These are phyloP conservation scores for Colletotrichum tropicicola DNA, from an alignment of 2,329 filamentous ascomycete species.

Conservation along the genomic window DNA sequence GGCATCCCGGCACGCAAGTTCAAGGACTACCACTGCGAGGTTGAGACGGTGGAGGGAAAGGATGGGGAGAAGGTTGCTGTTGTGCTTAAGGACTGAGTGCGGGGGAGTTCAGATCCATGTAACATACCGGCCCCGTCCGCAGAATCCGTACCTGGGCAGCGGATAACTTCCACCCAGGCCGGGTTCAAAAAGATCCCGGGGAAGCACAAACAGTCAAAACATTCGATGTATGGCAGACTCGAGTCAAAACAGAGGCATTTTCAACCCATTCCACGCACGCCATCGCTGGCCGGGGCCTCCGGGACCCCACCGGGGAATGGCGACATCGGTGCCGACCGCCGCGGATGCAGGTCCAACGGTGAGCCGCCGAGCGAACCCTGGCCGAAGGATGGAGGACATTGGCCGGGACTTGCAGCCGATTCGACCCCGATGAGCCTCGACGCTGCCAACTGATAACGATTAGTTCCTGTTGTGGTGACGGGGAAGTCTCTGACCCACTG, in stretches of 20 bases:
- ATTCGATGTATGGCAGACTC: neutral
- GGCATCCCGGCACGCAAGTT: neutral
- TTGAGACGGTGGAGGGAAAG: neutral
- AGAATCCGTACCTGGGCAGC: no score
- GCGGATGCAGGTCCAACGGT: neutral
- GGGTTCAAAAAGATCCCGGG: no score
- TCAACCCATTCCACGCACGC: neutral
- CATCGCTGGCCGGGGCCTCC: neutral
- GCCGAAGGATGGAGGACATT: no score
- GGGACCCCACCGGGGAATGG: neutral
- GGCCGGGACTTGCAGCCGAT: neutral
- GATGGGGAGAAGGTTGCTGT: conserved; percentile 7
- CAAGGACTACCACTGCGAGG: neutral
- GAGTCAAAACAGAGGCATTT: neutral
- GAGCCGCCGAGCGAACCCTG: neutral
- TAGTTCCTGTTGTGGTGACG: neutral
- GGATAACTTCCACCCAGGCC: no score
- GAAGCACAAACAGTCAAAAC: neutral
- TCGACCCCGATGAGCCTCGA: neutral
- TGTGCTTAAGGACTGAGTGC: neutral
- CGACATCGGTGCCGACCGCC: neutral
- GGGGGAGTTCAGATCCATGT: no score
- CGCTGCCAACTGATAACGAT: neutral
- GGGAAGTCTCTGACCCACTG: conserved; percentile 2
- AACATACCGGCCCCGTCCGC: no score